A percentile compares a stretch with the other conserved stretches of the same genome.
phyloP scores from a whole-genome alignment of 78 protist species.

The Pelomyxa schiedti region DNA sequence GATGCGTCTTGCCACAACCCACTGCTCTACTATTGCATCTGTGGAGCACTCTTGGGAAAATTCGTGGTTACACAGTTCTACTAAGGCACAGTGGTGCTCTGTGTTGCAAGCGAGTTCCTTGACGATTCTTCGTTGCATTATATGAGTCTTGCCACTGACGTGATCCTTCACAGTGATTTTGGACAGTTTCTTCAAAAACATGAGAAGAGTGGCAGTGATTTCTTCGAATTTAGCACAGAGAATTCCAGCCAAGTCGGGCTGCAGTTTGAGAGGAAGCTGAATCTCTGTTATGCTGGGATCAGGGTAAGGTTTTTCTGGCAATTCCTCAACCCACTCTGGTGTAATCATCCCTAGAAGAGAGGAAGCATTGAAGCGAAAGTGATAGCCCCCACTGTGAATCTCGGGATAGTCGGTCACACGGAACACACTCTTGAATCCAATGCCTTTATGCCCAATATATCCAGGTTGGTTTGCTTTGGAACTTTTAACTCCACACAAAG shows the following conservation, averaged over 20 bases:
- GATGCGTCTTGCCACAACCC: not conserved
- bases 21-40: no score
- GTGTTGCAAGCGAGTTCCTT: no score
- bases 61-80: not conserved
- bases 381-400: constrained; percentile 12
- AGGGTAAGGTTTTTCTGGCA: not conserved
- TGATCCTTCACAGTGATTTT: constrained; percentile 7
- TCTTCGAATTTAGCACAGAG: not conserved
- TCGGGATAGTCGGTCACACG: constrained; percentile 12
- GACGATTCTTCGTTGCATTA: not conserved
- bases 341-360: not conserved
- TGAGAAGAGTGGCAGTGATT: not conserved
- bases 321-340: not conserved
- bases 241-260: not conserved
- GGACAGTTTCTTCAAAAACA: constrained; percentile 25
- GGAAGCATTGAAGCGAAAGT: constrained; percentile 17
- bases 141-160: not conserved
- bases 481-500: constrained; percentile 20
- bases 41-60: no score
- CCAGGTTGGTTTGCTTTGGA: constrained; percentile 6
- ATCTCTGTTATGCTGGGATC: not conserved
- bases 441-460: constrained; percentile 45
- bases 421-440: constrained; percentile 57
- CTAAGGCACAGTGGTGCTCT: not conserved
- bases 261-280: not conserved